phyloP scores from a whole-genome alignment of 441 rosid genomes.

The Pelargonium cotyledonis region DNA sequence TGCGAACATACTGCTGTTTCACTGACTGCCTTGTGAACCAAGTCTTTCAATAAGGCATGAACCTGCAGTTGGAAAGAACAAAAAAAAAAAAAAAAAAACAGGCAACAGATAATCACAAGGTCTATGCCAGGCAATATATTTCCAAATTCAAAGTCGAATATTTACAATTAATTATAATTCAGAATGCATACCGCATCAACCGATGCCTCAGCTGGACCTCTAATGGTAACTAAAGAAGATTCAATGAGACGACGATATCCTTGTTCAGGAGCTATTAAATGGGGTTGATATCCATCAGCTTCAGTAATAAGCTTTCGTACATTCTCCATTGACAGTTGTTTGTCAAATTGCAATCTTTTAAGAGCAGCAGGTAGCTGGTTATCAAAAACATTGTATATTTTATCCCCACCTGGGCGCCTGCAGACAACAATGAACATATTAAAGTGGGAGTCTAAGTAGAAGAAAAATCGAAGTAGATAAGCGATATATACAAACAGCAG shows the following conservation, averaged over 20 bases:
- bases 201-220: constrained; percentile 98
- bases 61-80: constrained; percentile 59
- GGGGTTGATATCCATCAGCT: constrained; percentile 99
- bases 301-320: constrained; percentile 89
- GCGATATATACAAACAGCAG: not conserved
- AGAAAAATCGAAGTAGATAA: not conserved
- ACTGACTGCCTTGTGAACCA: constrained; percentile 82
- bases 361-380: constrained; percentile 96
- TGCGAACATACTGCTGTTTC: constrained; percentile 65
- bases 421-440: constrained; percentile 1
- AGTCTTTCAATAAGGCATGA: constrained; percentile 81
- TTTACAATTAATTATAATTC: no score
- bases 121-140: not conserved
- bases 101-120: no score
- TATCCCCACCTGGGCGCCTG: constrained; percentile 98
- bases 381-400: constrained; percentile 89
- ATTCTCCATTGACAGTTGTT: constrained; percentile 81
- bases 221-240: constrained; percentile 82
- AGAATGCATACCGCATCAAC: constrained; percentile 68
- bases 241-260: constrained; percentile 96
- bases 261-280: constrained; percentile 97
- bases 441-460: no score
- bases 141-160: no score
- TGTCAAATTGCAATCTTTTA: constrained; percentile 87
- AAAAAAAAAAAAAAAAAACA: not conserved